A percentile compares a stretch with the other conserved stretches of the same genome.
Evolutionary conservation across 129 eudicot genomes (phyloP).

Genomic region (Centrapalus pauciflorus): DNA sequence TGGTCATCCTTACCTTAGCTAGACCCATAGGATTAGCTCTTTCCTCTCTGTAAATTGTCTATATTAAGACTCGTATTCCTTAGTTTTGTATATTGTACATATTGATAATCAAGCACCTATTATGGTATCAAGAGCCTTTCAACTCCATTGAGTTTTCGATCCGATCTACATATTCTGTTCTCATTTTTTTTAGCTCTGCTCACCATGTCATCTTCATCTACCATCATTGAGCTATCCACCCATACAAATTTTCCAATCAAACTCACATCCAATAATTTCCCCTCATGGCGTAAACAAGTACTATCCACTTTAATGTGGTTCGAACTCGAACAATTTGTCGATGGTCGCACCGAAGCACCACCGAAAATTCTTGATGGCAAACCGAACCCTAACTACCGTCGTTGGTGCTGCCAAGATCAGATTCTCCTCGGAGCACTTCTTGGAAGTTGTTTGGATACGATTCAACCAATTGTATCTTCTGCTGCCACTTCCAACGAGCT

Average conservation of each 20-base stretch:
- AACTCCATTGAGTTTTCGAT: not conserved
- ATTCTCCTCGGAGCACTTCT: not conserved
- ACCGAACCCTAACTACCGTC: not conserved
- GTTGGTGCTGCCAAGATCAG: not conserved
- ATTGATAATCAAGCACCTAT: not conserved
- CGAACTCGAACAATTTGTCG: not conserved
- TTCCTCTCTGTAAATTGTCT: not conserved
- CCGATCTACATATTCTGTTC: not conserved
- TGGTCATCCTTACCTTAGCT: not conserved
- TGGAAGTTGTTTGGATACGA: not conserved
- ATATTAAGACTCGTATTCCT: not conserved
- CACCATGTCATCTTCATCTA: not conserved
- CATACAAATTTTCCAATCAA: too few species aligned
- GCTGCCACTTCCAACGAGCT: not conserved
- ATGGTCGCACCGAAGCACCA: not conserved
- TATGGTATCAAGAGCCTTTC: not conserved
- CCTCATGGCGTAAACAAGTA: too few species aligned
- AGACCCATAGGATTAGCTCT: not conserved
- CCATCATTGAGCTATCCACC: not conserved
- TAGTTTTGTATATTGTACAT: not conserved
- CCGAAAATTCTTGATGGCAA: too few species aligned
- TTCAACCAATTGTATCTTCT: conserved; percentile 1
- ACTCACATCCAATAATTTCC: too few species aligned
- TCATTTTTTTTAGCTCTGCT: not conserved
- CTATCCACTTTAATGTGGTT: not conserved